These are phyloP conservation scores for Flaveria sonorensis DNA, from an alignment of 129 eudicot species.

Conservation along the genomic window DNA sequence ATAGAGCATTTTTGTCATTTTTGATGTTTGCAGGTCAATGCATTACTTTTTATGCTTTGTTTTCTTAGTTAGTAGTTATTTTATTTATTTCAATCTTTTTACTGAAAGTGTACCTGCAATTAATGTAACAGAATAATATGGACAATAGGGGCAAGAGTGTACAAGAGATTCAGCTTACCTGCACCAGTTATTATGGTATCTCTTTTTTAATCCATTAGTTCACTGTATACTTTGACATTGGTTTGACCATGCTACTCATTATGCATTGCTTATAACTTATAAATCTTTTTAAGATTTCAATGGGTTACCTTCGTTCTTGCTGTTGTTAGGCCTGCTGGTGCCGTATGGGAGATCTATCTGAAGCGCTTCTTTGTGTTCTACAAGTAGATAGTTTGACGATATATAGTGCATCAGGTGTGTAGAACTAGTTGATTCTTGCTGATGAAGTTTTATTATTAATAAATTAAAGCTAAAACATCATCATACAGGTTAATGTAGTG, in stretches of 20 bases:
- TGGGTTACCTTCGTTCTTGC: slow-evolving; percentile 10
- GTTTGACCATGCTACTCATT: slow-evolving; percentile 15
- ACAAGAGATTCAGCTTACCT: slow-evolving; percentile 73
- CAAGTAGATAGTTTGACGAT: slow-evolving; percentile 73
- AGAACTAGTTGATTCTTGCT: slow-evolving; percentile 4
- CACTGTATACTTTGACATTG: slow-evolving; percentile 18
- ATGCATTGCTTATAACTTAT: slow-evolving; percentile 12
- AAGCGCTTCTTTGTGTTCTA: slow-evolving; percentile 80
- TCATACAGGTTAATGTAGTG: slow-evolving; percentile 1
- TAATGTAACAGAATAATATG: slow-evolving; percentile 73
- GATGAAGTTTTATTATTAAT: slow-evolving; percentile 5
- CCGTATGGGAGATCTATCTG: slow-evolving; percentile 68
- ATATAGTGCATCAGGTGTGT: slow-evolving; percentile 75
- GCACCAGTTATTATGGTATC: slow-evolving; percentile 69
- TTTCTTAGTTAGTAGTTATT: slow-evolving; percentile 2
- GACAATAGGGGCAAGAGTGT: slow-evolving; percentile 80
- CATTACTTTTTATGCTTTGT: slow-evolving; percentile 17
- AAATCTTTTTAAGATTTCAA: slow-evolving; percentile 9
- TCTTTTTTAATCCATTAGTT: slow-evolving; percentile 20
- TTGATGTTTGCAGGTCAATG: not conserved
- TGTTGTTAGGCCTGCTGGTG: slow-evolving; percentile 88
- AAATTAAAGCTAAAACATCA: not conserved
- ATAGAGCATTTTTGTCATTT: slow-evolving; percentile 5
- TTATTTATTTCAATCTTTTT: slow-evolving; percentile 17
- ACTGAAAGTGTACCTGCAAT: not conserved